Evolutionary conservation across 148 eudicot genomes (phyloP), one percentile per base, ranked within the genome.

Genomic region (Chenopodium berlandieri): DNA sequence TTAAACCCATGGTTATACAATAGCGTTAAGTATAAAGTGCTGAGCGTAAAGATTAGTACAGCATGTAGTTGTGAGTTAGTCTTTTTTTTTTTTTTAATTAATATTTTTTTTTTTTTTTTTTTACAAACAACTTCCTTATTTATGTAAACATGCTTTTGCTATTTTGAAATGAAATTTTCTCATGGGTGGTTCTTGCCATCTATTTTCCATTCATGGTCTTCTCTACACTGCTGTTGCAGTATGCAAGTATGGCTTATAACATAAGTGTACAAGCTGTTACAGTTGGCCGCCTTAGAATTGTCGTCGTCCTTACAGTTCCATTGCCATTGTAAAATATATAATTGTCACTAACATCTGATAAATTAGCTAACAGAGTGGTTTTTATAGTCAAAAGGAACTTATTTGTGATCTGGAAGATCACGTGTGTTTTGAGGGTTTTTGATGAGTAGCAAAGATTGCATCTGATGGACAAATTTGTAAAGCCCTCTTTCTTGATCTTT

Each of bases 21-120:
- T 76, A 71, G 71, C 70, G 13, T 82, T 75, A 37, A 56, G 65
- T 74, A 77, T 65, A 79, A 50, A 77, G 60, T 78, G 82, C 84
- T 74, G 81, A 73, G 73, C 63, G 82, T 85, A 85, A 85, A 85
- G 81, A 84, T 78, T 81, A 85, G 84, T 81, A 77, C 79, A 85
- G 84, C 83, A 68, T 44, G 82, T 83, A 81, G 83, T 63, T 80
- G 80, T 84, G 83, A 81, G 84, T 85, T 81, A 81, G 87, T 76
- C 1, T 23, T 23, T 47, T 73, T 47, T 73, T n/a, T 22, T 12
- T 6, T 27, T 27, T 27, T 27, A 27, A 27, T 27, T 27, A 27
- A 27, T 27, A 27, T n/a, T 47, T 22, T 12, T 6, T 23, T 46
- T 70, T 16, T 37, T 32, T 34, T 34, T 32, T 0, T 48, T 69